Base-by-base conservation (phyloP, 257 asterid genomes). In the Capsicum rhomboideum region DNA sequence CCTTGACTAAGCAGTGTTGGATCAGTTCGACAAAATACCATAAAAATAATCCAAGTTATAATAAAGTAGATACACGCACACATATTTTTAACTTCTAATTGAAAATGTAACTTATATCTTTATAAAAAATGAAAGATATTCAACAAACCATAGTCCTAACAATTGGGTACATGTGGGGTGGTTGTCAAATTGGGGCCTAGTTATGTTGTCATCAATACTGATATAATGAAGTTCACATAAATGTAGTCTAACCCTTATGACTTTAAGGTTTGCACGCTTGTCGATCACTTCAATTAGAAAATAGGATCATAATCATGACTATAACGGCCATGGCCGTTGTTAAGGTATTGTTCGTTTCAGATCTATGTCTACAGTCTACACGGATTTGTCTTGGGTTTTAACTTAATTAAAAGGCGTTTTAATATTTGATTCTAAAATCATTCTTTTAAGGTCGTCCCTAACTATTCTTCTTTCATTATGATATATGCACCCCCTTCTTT, bases 201-300 rank as follows among this genome's bases (percentile, higher is more conserved):
- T 71, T 71, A 71, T 20, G 29, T 40, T 40, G 42, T 71, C 54
- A 71, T 58, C 29, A 58, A 14, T 58, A 58, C 14, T 21, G 16
- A 59, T 21, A 59, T 71, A 42, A 71, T 21, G 11, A 72, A 72
- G 37, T 72, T 71, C 37, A 42, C 79, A 44, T 42, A 44, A 42
- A 21, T 72, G n/a, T 72, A 6, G 34, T 72, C 6, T 34, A 34
- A 29, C 42, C 8, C 37, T 72, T 72, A 34, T 72, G 7, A 42
- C 79, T 72, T 72, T 44, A 72, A 72, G n/a, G 79, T 42, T n/a
- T 44, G 37, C 79, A 72, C 79, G 79, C 79, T 72, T 42, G n/a
- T 72, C 79, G 56, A 72, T 72, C n/a, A 21, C 34, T 72, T 72
- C 55, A 42, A 7, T 11, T 6, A 72, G n/a, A 72, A 42, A 72